Evolutionary conservation across 495 filamentous ascomycete genomes (phyloP).

Genomic region (Aspergillus carlsbadensis): DNA sequence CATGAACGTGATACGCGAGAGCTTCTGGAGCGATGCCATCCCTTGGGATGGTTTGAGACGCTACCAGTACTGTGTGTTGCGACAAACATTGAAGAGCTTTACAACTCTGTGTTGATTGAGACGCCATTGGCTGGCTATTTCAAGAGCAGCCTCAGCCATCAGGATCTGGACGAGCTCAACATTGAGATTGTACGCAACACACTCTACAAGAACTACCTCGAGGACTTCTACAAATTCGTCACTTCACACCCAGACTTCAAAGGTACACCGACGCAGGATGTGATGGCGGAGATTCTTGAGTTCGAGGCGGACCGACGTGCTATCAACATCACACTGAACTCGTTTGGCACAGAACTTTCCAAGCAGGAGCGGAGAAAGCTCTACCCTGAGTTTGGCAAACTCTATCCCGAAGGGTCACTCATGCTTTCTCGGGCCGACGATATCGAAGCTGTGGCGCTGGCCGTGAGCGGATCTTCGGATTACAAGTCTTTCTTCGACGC

Average conservation of each 20-base stretch:
- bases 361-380: constrained; percentile 94
- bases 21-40: constrained; percentile 92
- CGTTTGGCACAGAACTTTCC: constrained; percentile 93
- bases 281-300: constrained; percentile 92
- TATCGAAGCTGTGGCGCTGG: constrained; percentile 86
- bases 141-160: constrained; percentile 89
- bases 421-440: constrained; percentile 97
- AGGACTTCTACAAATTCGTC: constrained; percentile 93
- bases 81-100: constrained; percentile 96
- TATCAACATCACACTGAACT: constrained; percentile 99
- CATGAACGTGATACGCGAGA: constrained; percentile 97
- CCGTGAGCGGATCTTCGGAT: constrained; percentile 85
- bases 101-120: constrained; percentile 96
- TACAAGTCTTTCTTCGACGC: constrained; percentile 96
- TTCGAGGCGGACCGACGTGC: constrained; percentile 95
- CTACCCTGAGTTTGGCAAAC: constrained; percentile 84
- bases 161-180: constrained; percentile 97
- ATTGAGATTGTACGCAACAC: constrained; percentile 99
- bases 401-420: constrained; percentile 91
- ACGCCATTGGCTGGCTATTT: constrained; percentile 96
- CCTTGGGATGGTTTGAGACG: constrained; percentile 97
- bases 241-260: constrained; percentile 79
- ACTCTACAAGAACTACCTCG: constrained; percentile 98
- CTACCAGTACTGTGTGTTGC: constrained; percentile 97
- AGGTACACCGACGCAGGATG: constrained; percentile 85